Conservation (phyloP, 768 basidiomycete species). For the Lepiota subincarnata region DNA sequence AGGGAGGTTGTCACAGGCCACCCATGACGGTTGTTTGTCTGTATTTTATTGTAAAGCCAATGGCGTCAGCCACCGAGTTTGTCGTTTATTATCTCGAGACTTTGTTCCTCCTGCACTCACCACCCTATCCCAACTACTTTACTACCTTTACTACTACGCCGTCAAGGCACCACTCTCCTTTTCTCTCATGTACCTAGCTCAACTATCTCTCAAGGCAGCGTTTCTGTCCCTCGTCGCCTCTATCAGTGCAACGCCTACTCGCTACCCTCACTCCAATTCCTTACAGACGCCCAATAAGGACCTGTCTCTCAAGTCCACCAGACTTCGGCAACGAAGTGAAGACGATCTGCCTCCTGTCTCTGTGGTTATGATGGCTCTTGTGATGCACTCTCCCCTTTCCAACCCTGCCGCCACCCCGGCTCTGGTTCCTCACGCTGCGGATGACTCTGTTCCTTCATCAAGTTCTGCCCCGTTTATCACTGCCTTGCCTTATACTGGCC, state of each 20-base stretch:
- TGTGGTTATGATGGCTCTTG: not conserved
- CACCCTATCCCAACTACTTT: not conserved
- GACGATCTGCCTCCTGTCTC: not conserved
- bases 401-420: not conserved
- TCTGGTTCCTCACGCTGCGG: not conserved
- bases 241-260: constrained; percentile 13
- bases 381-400: not conserved
- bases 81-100: not conserved
- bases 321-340: not conserved
- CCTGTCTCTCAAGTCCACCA: not conserved
- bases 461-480: not conserved
- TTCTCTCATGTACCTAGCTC: not conserved
- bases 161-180: constrained; percentile 5
- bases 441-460: not conserved
- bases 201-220: not conserved
- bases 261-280: constrained; percentile 7
- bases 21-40: not conserved
- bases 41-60: not conserved
- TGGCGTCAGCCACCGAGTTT: not conserved
- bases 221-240: not conserved
- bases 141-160: not conserved
- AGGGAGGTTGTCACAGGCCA: no score
- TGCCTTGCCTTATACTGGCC: constrained; percentile 7
- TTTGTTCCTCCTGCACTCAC: not conserved
- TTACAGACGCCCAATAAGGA: not conserved